Evolutionary conservation across 2,329 filamentous ascomycete genomes (phyloP), one percentile per base, ranked within the genome.

Genomic region (Sclerotinia borealis): DNA sequence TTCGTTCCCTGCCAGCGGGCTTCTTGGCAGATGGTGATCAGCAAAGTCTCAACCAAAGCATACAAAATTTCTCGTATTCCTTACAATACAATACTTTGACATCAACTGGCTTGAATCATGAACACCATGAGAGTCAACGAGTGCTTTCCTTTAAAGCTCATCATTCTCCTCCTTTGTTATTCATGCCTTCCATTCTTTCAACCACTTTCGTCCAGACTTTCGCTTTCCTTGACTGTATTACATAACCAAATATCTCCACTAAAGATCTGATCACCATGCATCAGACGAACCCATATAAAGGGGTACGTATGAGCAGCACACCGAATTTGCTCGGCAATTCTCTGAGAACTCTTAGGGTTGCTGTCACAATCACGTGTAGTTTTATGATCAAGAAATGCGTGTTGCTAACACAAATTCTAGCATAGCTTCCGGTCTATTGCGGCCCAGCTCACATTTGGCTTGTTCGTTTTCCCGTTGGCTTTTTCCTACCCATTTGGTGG

Each of bases 21-120:
- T 27, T n/a, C 58, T 52, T 41, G 47, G 58, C 25, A 50, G 39
- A 11, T 22, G 22, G 36, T 31, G 47, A 60, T 43, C 47, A 41
- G 11, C 19, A 50, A 37, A 45, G 27, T 43, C n/a, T 41, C 31
- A 25, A 47, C 7, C 43, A 22, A n/a, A 49, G 8, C 22, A 39
- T 45, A 17, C 36, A 50, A 37, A 49, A 59, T 31, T 43, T 34
- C 58, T 61, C 58, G 47, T 60, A 52, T 60, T 36, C 13, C 22
- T n/a, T n/a, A n/a, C n/a, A n/a, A n/a, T n/a, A n/a, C n/a, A n/a
- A n/a, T 9, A 55, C n/a, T 22, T 10, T 22, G 5, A 50, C 5
- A 51, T 36, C 29, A 36, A 22, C 8, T 36, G 29, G 22, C 49
- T 51, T 51, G 29, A 51, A 51, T 22, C 11, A 51, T 36, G 29